phyloP scores from a whole-genome alignment of 768 basidiomycete genomes.

The Pleurotus cornucopiae region DNA sequence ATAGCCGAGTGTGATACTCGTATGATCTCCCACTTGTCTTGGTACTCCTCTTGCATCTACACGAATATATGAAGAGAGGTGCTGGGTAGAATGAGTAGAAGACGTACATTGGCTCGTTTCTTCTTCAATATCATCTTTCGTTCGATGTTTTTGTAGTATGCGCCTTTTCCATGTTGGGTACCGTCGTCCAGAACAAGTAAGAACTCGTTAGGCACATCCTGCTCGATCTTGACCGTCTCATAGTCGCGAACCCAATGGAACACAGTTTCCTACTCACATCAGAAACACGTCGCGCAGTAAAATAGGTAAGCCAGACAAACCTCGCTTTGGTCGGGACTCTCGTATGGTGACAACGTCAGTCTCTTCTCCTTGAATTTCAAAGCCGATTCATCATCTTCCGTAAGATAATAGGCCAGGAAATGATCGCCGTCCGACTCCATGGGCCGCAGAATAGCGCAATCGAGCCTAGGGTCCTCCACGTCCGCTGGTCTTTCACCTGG shows the following conservation, averaged over 20 bases:
- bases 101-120: conserved; percentile 71
- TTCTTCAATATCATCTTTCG: conserved; percentile 86
- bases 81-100: neutral
- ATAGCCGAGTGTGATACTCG: conserved; percentile 67
- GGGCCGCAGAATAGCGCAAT: conserved; percentile 82
- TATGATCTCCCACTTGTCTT: conserved; percentile 81
- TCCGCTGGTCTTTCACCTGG: conserved; percentile 76
- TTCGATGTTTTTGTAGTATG: conserved; percentile 86
- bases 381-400: conserved; percentile 70
- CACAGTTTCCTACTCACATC: conserved; percentile 47
- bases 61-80: neutral
- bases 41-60: conserved; percentile 67
- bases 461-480: conserved; percentile 77
- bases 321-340: conserved; percentile 51
- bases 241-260: conserved; percentile 83
- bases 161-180: conserved; percentile 55
- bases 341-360: conserved; percentile 33
- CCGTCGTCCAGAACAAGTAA: conserved; percentile 71
- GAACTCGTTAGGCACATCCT: conserved; percentile 83
- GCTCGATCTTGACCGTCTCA: conserved; percentile 82
- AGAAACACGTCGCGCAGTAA: neutral
- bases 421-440: conserved; percentile 89
- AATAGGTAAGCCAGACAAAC: conserved; percentile 25
- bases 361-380: conserved; percentile 60
- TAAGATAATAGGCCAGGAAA: conserved; percentile 82